A percentile compares a stretch with the other conserved stretches of the same genome.
These are phyloP conservation scores for Aspergillus hiratsukae DNA, from an alignment of 2,329 filamentous ascomycete genomes.

Conservation along the genomic window DNA sequence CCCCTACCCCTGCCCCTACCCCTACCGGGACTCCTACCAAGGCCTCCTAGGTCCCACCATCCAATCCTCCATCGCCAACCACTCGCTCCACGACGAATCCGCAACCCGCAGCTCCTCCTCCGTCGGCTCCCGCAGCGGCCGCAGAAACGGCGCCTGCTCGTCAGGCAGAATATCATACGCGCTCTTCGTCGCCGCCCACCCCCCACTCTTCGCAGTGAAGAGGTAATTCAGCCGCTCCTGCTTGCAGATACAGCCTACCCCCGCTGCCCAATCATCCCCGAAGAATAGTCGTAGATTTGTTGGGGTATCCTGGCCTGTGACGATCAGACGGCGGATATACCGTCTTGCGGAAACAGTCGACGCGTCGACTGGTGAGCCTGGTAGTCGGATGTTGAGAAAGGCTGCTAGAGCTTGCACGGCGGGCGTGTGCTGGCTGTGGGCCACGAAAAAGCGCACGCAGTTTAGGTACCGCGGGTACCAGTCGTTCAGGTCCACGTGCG, in stretches of 20 bases:
- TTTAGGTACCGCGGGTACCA: slow-evolving; percentile 88
- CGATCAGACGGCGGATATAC: slow-evolving; percentile 85
- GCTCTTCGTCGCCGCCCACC: slow-evolving; percentile 81
- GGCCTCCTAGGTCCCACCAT: slow-evolving; percentile 72
- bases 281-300: slow-evolving; percentile 86
- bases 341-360: slow-evolving; percentile 65
- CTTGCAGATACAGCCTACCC: slow-evolving; percentile 77
- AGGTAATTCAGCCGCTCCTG: slow-evolving; percentile 89
- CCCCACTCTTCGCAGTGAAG: slow-evolving; percentile 88
- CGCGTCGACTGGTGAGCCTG: slow-evolving; percentile 45
- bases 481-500: slow-evolving; percentile 63
- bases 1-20: no score
- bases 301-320: slow-evolving; percentile 87
- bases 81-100: slow-evolving; percentile 85
- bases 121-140: slow-evolving; percentile 68
- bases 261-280: slow-evolving; percentile 76
- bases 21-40: slow-evolving; percentile 17
- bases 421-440: slow-evolving; percentile 75
- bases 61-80: slow-evolving; percentile 97
- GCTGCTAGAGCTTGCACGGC: slow-evolving; percentile 82
- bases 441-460: slow-evolving; percentile 83
- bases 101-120: slow-evolving; percentile 77
- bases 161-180: slow-evolving; percentile 83
- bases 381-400: slow-evolving; percentile 86
- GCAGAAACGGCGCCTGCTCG: slow-evolving; percentile 80